Evolutionary conservation across 148 eudicot species (phyloP).

Genomic region (Nepenthes mirabilis): DNA sequence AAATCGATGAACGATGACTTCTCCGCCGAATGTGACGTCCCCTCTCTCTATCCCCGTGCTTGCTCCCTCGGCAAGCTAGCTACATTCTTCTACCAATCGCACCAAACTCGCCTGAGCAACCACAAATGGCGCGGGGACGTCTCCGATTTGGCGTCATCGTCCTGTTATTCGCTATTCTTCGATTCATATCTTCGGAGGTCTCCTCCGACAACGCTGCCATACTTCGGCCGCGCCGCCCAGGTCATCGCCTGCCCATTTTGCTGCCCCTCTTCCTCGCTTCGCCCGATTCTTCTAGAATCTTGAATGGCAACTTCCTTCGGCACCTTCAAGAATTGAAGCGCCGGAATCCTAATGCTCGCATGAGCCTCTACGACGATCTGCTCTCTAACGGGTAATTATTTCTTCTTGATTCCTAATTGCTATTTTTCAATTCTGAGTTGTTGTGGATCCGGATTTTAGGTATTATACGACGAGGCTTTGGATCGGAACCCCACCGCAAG

Average conservation of each 20-base stretch:
- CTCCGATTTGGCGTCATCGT: slow-evolving; percentile 17
- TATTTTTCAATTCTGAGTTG: slow-evolving; percentile 2
- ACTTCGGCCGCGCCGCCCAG: slow-evolving; percentile 12
- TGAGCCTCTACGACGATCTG: slow-evolving; percentile 82
- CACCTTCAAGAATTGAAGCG: slow-evolving; percentile 31
- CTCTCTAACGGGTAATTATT: slow-evolving; percentile 51
- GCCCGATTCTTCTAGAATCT: slow-evolving; percentile 14
- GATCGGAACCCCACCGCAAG: slow-evolving; percentile 90
- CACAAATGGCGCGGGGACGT: slow-evolving; percentile 16
- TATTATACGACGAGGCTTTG: slow-evolving; percentile 77
- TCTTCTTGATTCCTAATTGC: not conserved
- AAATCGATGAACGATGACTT: too few species aligned
- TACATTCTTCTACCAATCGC: too few species aligned
- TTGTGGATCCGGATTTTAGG: slow-evolving; percentile 18
- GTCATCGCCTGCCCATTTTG: slow-evolving; percentile 25
- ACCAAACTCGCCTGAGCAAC: slow-evolving; percentile 6
- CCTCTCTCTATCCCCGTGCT: not conserved
- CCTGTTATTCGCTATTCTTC: slow-evolving; percentile 5
- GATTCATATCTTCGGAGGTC: slow-evolving; percentile 8
- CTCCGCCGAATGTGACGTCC: too few species aligned
- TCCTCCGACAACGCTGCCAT: slow-evolving; percentile 2
- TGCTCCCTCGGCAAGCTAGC: not conserved
- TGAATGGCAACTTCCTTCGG: slow-evolving; percentile 24
- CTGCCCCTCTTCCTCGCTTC: slow-evolving; percentile 50
- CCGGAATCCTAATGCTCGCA: slow-evolving; percentile 45